A percentile compares a stretch with the other conserved stretches of the same genome.
Conservation (phyloP, 495 filamentous ascomycete species). For the Elasticomyces elasticus region DNA sequence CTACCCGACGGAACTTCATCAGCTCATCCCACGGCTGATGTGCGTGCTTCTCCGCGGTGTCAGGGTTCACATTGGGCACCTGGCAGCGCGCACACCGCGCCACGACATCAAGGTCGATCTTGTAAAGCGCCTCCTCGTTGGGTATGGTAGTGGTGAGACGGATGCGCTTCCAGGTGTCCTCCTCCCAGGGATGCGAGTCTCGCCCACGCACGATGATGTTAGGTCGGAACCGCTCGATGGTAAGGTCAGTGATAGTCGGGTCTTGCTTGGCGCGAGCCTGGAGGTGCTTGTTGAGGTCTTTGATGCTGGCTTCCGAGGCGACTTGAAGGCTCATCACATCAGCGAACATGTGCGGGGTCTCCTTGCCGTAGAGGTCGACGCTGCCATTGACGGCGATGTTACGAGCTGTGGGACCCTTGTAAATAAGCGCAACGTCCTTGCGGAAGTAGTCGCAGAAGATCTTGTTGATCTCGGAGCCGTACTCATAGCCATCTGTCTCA, state of each 20-base stretch:
- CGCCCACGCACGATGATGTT: conserved; percentile 33
- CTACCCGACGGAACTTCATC: conserved; percentile 33
- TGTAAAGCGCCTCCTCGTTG: conserved; percentile 10
- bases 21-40: conserved; percentile 35
- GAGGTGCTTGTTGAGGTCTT: conserved; percentile 32
- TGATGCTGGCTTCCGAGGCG: conserved; percentile 33
- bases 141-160: conserved; percentile 14
- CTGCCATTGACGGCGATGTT: conserved; percentile 25
- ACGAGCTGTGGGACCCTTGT: conserved; percentile 31
- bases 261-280: conserved; percentile 16
- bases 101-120: conserved; percentile 35
- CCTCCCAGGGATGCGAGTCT: conserved; percentile 30
- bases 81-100: conserved; percentile 32
- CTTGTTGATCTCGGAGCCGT: conserved; percentile 24
- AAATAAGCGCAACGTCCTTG: conserved; percentile 30
- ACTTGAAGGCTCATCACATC: conserved; percentile 35
- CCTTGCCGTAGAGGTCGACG: conserved; percentile 25
- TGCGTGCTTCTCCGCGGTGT: conserved; percentile 34
- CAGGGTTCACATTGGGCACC: conserved; percentile 36
- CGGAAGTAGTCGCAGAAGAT: conserved; percentile 31
- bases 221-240: conserved; percentile 38
- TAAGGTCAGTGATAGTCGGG: conserved; percentile 13
- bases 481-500: conserved; percentile 29
- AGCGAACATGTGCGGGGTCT: conserved; percentile 26
- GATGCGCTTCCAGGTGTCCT: conserved; percentile 35